Evolutionary conservation across 106 monocot species (phyloP).

Genomic region (Gastrodia elata): DNA sequence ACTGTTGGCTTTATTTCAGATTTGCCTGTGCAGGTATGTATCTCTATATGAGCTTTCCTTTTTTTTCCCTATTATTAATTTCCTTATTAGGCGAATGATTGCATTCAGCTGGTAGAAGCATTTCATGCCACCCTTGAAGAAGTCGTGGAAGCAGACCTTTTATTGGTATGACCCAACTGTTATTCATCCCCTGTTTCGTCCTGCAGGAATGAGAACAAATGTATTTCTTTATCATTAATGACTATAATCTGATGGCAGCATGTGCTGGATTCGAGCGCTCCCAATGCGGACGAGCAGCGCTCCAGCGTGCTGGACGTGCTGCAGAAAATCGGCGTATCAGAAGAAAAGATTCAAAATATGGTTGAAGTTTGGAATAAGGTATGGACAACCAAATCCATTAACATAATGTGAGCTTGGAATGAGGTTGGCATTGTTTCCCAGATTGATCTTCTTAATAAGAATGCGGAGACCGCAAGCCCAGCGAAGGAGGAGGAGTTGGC

Average conservation of each 20-base stretch:
- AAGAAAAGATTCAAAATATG: constrained; percentile 83
- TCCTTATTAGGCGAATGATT: constrained; percentile 1
- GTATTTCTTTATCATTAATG: no score
- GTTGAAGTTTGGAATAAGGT: constrained; percentile 99
- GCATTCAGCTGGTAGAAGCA: constrained; percentile 86
- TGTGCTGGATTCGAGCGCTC: constrained; percentile 83
- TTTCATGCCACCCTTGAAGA: constrained; percentile 99
- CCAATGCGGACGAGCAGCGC: constrained; percentile 67
- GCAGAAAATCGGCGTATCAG: constrained; percentile 76
- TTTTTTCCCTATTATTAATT: constrained; percentile 1
- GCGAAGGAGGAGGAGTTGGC: constrained; percentile 26
- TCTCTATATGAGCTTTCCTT: not conserved
- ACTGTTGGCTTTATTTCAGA: constrained; percentile 99
- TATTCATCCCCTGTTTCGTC: not conserved
- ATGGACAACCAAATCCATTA: not conserved
- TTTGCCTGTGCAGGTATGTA: constrained; percentile 95
- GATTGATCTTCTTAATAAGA: constrained; percentile 74
- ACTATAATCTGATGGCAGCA: constrained; percentile 66
- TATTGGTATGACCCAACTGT: constrained; percentile 54
- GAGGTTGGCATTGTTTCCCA: no score
- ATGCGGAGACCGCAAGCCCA: constrained; percentile 17
- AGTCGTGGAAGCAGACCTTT: constrained; percentile 91
- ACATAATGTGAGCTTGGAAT: no score
- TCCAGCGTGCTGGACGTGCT: constrained; percentile 75
- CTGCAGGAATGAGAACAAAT: no score